A percentile compares a stretch with the other conserved stretches of the same genome.
These are phyloP conservation scores for Nephelium lappaceum DNA, from an alignment of 345 rosid genomes.

Conservation along the genomic window DNA sequence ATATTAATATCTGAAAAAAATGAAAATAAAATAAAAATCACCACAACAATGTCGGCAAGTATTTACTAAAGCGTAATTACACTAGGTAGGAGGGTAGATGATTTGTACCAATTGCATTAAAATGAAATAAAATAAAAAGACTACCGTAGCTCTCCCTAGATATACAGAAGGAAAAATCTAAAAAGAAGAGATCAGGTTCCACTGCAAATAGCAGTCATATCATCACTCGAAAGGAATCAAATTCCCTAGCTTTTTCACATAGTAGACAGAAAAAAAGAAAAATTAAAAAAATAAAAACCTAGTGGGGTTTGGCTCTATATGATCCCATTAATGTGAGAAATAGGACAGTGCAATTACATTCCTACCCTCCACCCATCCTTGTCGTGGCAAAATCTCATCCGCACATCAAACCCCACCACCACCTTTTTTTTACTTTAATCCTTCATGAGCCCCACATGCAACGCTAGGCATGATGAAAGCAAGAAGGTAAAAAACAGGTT, in stretches of 20 bases:
- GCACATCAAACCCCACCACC: slow-evolving; percentile 27
- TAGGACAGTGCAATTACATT: slow-evolving; percentile 7
- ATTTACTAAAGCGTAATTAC: too few relatives aligned
- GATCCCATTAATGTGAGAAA: slow-evolving; percentile 13
- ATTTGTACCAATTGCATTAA: not conserved
- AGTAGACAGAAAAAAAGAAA: not conserved
- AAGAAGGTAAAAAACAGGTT: slow-evolving; percentile 20
- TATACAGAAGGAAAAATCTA: slow-evolving; percentile 35
- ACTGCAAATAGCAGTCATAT: slow-evolving; percentile 18
- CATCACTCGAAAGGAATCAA: slow-evolving; percentile 39
- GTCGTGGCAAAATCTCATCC: slow-evolving; percentile 47
- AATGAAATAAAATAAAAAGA: not conserved
- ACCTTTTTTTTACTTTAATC: not conserved
- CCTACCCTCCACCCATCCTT: slow-evolving; percentile 19
- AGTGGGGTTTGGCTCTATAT: slow-evolving; percentile 28
- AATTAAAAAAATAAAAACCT: slow-evolving; percentile 22
- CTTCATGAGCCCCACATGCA: slow-evolving; percentile 25
- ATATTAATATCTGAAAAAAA: not conserved
- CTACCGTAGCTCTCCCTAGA: slow-evolving; percentile 31
- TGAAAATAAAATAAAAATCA: not conserved
- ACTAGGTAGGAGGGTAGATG: not conserved
- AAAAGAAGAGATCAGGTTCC: slow-evolving; percentile 28
- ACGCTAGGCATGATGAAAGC: slow-evolving; percentile 30
- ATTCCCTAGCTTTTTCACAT: slow-evolving; percentile 40
- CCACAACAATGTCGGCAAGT: not conserved